Percentiles rank a stretch among this genome's conserved stretches.
Evolutionary conservation across 2,329 filamentous ascomycete genomes (phyloP).

Genomic region (Penicillium sp.): DNA sequence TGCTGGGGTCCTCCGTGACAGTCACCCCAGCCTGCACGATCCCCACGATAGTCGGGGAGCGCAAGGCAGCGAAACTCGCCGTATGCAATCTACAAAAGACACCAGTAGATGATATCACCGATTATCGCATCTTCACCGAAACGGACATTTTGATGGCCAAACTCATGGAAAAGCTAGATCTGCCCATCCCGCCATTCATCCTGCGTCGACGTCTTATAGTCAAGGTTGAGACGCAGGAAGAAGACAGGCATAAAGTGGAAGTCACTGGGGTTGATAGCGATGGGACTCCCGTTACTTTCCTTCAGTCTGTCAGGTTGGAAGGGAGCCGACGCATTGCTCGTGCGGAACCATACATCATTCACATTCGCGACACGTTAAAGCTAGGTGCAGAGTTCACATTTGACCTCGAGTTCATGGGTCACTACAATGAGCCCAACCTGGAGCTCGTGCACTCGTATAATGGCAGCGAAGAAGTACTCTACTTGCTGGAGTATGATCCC

Average conservation of each 20-base stretch:
- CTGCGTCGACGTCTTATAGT: constrained; percentile 9
- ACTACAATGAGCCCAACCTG: neutral
- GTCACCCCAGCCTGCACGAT: constrained; percentile 53
- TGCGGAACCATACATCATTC: constrained; percentile 13
- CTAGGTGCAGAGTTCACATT: neutral
- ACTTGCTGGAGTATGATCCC: neutral
- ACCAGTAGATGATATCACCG: constrained; percentile 45
- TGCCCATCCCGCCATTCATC: constrained; percentile 11
- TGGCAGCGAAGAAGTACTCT: neutral
- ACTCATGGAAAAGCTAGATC: constrained; percentile 8
- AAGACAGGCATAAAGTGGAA: constrained; percentile 11
- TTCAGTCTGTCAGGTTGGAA: constrained; percentile 17
- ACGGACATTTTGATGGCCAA: constrained; percentile 11
- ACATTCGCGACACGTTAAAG: constrained; percentile 4
- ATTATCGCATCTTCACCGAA: constrained; percentile 41
- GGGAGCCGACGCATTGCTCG: constrained; percentile 11
- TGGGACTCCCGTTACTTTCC: constrained; percentile 15
- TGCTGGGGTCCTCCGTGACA: constrained; percentile 55
- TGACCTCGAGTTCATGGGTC: neutral
- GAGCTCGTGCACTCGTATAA: neutral
- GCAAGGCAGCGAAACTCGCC: constrained; percentile 41
- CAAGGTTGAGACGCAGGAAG: constrained; percentile 11
- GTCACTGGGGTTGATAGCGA: constrained; percentile 13
- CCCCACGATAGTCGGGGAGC: constrained; percentile 38
- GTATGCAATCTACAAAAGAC: constrained; percentile 58